Conservation (phyloP, 139 green algal species). For the Picochlorum costavermella region DNA sequence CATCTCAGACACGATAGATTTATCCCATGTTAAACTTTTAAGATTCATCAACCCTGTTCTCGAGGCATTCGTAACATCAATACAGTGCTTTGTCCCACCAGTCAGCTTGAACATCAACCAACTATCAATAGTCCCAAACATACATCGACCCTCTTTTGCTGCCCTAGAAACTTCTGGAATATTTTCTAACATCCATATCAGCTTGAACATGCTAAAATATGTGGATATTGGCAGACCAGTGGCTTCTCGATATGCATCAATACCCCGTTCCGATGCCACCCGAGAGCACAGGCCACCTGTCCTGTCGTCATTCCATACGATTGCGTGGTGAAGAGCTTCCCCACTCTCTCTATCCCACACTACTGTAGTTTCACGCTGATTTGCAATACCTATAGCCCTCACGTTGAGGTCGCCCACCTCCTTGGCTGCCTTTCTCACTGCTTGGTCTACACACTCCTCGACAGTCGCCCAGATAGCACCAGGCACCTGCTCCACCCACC, state of each 20-base stretch:
- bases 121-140: slow-evolving; percentile 89
- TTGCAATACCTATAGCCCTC: slow-evolving; percentile 81
- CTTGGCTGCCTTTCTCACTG: slow-evolving; percentile 33
- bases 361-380: slow-evolving; percentile 89
- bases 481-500: slow-evolving; percentile 94
- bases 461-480: slow-evolving; percentile 64
- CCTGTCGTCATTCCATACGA: slow-evolving; percentile 91
- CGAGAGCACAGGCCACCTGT: slow-evolving; percentile 50
- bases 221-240: slow-evolving; percentile 89
- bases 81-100: slow-evolving; percentile 71
- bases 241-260: slow-evolving; percentile 29
- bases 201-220: slow-evolving; percentile 95
- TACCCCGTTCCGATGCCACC: slow-evolving; percentile 25
- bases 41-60: slow-evolving; percentile 92
- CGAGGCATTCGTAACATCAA: slow-evolving; percentile 88
- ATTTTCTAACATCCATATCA: slow-evolving; percentile 87
- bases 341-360: slow-evolving; percentile 77
- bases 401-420: slow-evolving; percentile 8
- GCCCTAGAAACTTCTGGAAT: slow-evolving; percentile 54
- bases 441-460: slow-evolving; percentile 47
- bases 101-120: slow-evolving; percentile 96
- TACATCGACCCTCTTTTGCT: slow-evolving; percentile 20
- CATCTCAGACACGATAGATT: slow-evolving; percentile 52
- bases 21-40: slow-evolving; percentile 64
- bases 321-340: slow-evolving; percentile 79